phyloP scores from a whole-genome alignment of 169 alveolate genomes.

The Perkinsus olseni region DNA sequence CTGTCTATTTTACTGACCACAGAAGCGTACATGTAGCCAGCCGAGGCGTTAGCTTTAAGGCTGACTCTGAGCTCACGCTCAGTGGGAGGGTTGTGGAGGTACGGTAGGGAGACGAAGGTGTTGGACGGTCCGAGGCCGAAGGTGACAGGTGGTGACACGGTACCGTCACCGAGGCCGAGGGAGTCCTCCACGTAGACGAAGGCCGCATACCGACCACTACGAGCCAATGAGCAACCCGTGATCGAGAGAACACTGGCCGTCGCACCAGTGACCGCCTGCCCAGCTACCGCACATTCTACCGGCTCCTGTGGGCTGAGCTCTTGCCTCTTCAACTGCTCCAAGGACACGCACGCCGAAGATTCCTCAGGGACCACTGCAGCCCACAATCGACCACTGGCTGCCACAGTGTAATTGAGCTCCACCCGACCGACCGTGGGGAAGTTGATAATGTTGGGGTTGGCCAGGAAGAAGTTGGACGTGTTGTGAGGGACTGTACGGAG shows the following conservation, averaged over 20 bases:
- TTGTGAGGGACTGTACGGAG: not conserved
- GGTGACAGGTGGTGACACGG: not conserved
- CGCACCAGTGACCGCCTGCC: not conserved
- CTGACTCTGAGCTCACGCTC: not conserved
- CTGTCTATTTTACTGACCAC: not conserved
- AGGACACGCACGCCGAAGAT: not conserved
- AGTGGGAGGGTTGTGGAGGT: not conserved
- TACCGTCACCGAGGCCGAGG: constrained; percentile 1
- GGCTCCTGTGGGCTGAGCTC: not conserved
- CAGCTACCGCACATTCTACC: not conserved
- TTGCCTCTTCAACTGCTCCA: not conserved
- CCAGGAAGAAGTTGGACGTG: constrained; percentile 9
- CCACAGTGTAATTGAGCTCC: not conserved
- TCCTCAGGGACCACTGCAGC: constrained; percentile 26
- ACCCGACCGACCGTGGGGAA: not conserved
- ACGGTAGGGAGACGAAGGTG: not conserved
- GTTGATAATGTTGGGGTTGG: not conserved
- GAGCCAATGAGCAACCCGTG: not conserved
- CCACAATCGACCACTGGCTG: constrained; percentile 10
- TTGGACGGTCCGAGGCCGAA: not conserved
- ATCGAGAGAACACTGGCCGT: not conserved
- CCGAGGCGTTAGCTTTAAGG: not conserved
- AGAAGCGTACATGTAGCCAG: not conserved
- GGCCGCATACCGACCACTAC: not conserved
- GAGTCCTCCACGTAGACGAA: constrained; percentile 9